Evolutionary conservation across 768 basidiomycete genomes (phyloP), one percentile per base, ranked within the genome.

Genomic region (Tricholoma bakamatsutake): DNA sequence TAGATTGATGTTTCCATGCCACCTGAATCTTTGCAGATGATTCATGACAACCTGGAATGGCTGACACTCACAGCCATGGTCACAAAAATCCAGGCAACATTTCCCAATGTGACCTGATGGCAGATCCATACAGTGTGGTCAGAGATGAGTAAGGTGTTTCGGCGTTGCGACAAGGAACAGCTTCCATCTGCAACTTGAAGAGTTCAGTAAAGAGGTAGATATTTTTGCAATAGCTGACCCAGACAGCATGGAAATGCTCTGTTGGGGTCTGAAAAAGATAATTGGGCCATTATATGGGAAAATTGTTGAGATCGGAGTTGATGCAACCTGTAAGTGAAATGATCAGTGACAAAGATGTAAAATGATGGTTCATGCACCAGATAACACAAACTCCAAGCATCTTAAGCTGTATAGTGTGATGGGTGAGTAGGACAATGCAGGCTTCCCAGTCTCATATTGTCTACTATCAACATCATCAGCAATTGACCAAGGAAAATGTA

Each of bases 61-160:
- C 68, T 64, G 6, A 66, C 63, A 11, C 60, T 46, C n/a, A 52
- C 62, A 13, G 47, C 70, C 62, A 67, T 72, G 48, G 67, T 66
- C n/a, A 17, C 39, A 5, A 66, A 64, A 54, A 72, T 70, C n/a
- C 67, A 69, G 15, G 69, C 66, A 10, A 61, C 67, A 27, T 73
- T 68, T 45, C 68, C 68, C 9, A 48, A 55, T 8, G 62, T 66
- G 7, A 64, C 62, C 5, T 50, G 58, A n/a, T 49, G 24, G n/a
- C 64, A 71, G 50, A 61, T 71, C 9, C 59, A 68, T 53, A 55
- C 49, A 28, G 62, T 65, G 13, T 70, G 68, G 68, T 53, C 46
- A n/a, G 47, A 57, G 49, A 61, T 68, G 56, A 70, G 68, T 56
- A 53, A 67, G 54, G 43, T 55, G 13, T 57, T 64, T 31, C 69